phyloP scores from a whole-genome alignment of 176 grass and related monocot species.

The Phoenix dactylifera region DNA sequence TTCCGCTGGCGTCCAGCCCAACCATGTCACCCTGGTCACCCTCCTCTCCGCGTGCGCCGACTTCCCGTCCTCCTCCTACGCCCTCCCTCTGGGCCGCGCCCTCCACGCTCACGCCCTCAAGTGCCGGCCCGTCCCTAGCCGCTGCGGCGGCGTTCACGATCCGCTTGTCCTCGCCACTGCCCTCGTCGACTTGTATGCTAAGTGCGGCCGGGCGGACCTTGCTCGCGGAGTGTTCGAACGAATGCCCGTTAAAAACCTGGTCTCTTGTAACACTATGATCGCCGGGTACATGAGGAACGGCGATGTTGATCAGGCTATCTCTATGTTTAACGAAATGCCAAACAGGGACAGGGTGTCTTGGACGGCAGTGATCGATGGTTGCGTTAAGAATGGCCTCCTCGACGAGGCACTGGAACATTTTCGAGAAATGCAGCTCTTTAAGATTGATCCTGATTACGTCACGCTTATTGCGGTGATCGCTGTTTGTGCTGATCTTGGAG shows the following conservation, averaged over 20 bases:
- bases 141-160: no score
- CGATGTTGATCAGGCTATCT: conserved; percentile 25
- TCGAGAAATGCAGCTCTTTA: conserved; percentile 31
- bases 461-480: conserved; percentile 37
- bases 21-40: no score
- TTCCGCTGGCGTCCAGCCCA: no score
- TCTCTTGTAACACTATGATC: conserved; percentile 64
- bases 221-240: conserved; percentile 35
- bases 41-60: no score
- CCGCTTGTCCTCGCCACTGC: no score
- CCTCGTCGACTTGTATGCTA: no score
- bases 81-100: no score
- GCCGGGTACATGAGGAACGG: conserved; percentile 45
- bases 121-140: no score
- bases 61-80: no score
- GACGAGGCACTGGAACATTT: conserved; percentile 51
- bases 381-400: conserved; percentile 42
- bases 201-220: background rate
- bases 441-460: conserved; percentile 41
- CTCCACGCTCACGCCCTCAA: no score
- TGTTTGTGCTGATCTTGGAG: conserved; percentile 39
- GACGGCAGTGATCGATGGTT: conserved; percentile 53
- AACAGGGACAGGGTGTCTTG: conserved; percentile 52
- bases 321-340: conserved; percentile 46
- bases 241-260: conserved; percentile 33